Evolutionary conservation across 2,329 filamentous ascomycete species (phyloP).

Genomic region (Paecilomyces sp.): DNA sequence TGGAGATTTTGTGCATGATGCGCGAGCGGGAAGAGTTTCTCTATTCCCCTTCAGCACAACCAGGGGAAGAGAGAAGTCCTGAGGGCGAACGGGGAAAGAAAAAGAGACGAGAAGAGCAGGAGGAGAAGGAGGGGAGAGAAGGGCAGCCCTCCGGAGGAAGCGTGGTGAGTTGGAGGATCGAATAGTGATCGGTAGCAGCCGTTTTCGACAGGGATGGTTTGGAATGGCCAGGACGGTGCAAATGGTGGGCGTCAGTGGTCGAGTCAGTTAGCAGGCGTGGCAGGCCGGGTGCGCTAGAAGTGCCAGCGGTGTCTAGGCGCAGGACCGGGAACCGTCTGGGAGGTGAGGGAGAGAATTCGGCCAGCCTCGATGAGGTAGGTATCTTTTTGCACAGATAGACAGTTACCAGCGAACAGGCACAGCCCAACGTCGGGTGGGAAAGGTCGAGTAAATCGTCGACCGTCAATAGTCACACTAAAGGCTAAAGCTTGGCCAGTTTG

Average conservation of each 20-base stretch:
- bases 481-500: not conserved
- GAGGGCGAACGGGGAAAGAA: constrained; percentile 6
- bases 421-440: not conserved
- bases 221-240: constrained; percentile 10
- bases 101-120: constrained; percentile 3
- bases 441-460: not conserved
- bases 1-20: constrained; percentile 61
- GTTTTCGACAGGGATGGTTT: constrained; percentile 25
- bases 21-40: constrained; percentile 18
- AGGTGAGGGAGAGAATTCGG: not conserved
- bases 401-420: not conserved
- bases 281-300: not conserved
- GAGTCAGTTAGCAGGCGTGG: not conserved
- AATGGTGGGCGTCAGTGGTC: not conserved
- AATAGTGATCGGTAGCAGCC: constrained; percentile 6
- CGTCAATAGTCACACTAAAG: not conserved
- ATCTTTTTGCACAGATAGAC: not conserved
- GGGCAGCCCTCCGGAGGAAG: not conserved
- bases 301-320: constrained; percentile 1
- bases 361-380: not conserved
- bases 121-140: not conserved
- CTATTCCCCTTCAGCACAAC: constrained; percentile 26
- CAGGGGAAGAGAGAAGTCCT: constrained; percentile 20
- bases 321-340: not conserved
- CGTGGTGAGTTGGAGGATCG: not conserved